phyloP scores from a whole-genome alignment of 1,284 basidiomycete species.

The Fistulinella cinereoalba region DNA sequence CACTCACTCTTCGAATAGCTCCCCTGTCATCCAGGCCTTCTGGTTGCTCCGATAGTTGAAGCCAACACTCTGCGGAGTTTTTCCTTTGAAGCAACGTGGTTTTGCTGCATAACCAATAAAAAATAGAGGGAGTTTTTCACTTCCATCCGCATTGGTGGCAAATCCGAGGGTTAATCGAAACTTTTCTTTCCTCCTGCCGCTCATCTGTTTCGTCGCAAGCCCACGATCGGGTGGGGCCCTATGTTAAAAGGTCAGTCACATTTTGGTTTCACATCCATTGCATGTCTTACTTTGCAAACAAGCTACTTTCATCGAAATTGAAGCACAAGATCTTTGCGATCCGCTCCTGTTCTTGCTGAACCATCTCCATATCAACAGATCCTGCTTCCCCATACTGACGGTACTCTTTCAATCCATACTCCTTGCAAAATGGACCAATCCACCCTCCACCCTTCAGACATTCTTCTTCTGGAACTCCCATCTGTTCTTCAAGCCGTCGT shows the following conservation, averaged over 20 bases:
- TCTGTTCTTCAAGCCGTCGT: too few species aligned
- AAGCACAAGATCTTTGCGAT: not conserved
- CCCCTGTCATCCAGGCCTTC: conserved; percentile 21
- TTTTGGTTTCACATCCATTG: not conserved
- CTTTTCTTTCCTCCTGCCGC: conserved; percentile 21
- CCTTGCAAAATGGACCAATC: too few species aligned
- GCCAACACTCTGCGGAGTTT: conserved; percentile 13
- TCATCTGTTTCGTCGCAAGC: conserved; percentile 21
- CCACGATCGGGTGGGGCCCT: conserved; percentile 19
- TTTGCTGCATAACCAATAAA: conserved; percentile 26
- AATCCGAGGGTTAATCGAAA: conserved; percentile 21
- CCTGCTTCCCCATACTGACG: too few species aligned
- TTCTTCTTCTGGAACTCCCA: too few species aligned
- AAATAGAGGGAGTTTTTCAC: conserved; percentile 19
- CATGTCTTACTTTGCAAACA: conserved; percentile 10
- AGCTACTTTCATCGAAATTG: not conserved
- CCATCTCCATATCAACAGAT: too few species aligned
- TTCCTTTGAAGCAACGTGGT: conserved; percentile 22
- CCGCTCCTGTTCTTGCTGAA: not conserved
- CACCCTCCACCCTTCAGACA: too few species aligned
- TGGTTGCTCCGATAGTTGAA: conserved; percentile 29
- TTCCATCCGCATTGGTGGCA: conserved; percentile 23
- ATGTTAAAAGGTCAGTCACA: not conserved
- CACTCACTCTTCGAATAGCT: conserved; percentile 8
- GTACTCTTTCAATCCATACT: too few species aligned